Evolutionary conservation across 441 rosid species (phyloP).

Genomic region (Syzygium malaccense): DNA sequence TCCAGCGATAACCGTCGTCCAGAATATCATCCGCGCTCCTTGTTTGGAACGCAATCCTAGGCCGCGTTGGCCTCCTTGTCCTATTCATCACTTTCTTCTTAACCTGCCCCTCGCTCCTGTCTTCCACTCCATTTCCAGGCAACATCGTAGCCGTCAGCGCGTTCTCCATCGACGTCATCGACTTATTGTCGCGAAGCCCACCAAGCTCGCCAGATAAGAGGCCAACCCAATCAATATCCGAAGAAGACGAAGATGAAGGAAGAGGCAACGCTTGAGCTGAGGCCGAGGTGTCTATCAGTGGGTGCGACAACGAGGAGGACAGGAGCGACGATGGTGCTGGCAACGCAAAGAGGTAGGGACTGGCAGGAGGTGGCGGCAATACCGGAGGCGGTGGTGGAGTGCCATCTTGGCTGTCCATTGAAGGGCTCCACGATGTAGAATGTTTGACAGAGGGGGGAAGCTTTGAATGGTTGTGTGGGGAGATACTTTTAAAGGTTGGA

Average conservation of each 20-base stretch:
- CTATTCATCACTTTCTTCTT: background rate
- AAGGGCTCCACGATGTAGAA: background rate
- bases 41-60: constrained; percentile 35
- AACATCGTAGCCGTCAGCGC: background rate
- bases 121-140: constrained; percentile 21
- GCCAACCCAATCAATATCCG: constrained; percentile 49
- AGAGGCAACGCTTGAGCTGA: background rate
- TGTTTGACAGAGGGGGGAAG: background rate
- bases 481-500: background rate
- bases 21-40: constrained; percentile 42
- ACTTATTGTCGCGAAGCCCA: background rate
- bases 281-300: background rate
- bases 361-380: background rate
- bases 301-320: background rate
- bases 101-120: background rate
- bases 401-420: background rate
- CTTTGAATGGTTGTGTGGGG: background rate
- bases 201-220: constrained; percentile 33
- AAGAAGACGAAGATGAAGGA: constrained; percentile 1
- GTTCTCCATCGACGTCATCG: background rate
- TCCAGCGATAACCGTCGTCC: constrained; percentile 52
- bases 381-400: background rate
- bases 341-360: background rate
- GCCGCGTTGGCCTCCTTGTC: constrained; percentile 15
- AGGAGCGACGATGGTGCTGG: background rate